Evolutionary conservation across 1,139 yeast genomes (phyloP), one percentile per base, ranked within the genome.

Genomic region (Chernovozyma sophiae-reginae): DNA sequence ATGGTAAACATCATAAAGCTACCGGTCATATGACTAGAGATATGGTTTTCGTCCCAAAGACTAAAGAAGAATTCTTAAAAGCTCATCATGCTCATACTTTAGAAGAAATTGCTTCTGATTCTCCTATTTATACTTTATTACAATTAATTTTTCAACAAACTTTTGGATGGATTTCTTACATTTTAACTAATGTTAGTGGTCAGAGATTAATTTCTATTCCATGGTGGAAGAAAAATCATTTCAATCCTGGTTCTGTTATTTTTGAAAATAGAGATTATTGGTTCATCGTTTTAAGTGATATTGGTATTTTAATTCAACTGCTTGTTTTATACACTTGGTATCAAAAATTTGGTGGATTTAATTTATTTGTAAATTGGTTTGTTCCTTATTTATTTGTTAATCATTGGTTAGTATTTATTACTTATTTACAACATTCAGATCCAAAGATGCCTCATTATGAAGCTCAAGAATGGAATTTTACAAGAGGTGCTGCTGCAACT

Each of bases 401-500:
- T 65, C 82, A 77, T 56, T 77, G 83, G 83, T 63, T 77, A 48
- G 83, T 77, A 26, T 76, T 77, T 50, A 75, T 77, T 45, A 77
- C 83, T 24, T 77, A 59, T 53, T 68, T 77, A 51, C 83, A 77
- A 60, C 83, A 77, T 53, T 71, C 82, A 11, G 81, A 77, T 49
- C 68, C 77, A 22, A 48, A 64, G 30, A 66, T 77, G 69, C 81
- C 83, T 30, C 83, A 77, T 55, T 77, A 77, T 53, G 72, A 70
- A 42, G 70, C 73, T 40, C 49, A 57, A 31, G 78, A 76, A 56
- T 77, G 83, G 83, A 77, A 68, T 38, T 77, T 77, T 50, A 81
- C 81, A 29, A 68, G 81, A 58, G 83, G 83, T 52, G 83, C 83
- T 31, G 82, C 82, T 42, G 78, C 81, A 32, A 77, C 83, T 35